A percentile compares a stretch with the other conserved stretches of the same genome.
Evolutionary conservation across 2,329 filamentous ascomycete species (phyloP).

Genomic region (Blastomyces silverae): DNA sequence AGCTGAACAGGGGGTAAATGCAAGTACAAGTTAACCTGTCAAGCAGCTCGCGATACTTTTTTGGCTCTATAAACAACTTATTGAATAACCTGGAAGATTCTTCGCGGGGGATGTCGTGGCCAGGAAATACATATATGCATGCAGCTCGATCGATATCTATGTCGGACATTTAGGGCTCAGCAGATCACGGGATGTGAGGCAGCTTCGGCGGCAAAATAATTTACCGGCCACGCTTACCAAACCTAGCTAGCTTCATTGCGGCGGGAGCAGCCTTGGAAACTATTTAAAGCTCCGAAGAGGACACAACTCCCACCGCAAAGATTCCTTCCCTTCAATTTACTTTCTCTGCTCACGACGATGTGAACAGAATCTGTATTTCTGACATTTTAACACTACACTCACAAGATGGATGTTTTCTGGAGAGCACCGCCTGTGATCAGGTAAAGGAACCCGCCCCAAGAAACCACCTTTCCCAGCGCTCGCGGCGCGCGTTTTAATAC

Average conservation of each 20-base stretch:
- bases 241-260: neutral
- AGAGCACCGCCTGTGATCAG: slow-evolving; percentile 59
- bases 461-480: neutral
- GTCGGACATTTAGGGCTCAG: neutral
- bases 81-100: no score
- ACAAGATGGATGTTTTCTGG: slow-evolving; percentile 56
- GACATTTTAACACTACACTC: neutral
- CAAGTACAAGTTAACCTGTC: no score
- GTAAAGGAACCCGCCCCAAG: slow-evolving; percentile 41
- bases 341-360: neutral
- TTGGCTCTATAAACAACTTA: no score
- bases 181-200: neutral
- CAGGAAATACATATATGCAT: no score
- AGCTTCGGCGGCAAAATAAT: neutral
- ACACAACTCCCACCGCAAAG: neutral
- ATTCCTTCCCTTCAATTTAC: neutral
- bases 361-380: neutral
- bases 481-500: neutral
- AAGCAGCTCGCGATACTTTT: no score
- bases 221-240: neutral
- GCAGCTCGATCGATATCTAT: no score
- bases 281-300: neutral
- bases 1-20: no score
- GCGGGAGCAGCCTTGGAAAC: no score
- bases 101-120: no score